Percentiles rank a stretch among this genome's conserved stretches.
These are phyloP conservation scores for Lipomyces japonicus DNA, from an alignment of 805 yeast genomes.

Conservation along the genomic window DNA sequence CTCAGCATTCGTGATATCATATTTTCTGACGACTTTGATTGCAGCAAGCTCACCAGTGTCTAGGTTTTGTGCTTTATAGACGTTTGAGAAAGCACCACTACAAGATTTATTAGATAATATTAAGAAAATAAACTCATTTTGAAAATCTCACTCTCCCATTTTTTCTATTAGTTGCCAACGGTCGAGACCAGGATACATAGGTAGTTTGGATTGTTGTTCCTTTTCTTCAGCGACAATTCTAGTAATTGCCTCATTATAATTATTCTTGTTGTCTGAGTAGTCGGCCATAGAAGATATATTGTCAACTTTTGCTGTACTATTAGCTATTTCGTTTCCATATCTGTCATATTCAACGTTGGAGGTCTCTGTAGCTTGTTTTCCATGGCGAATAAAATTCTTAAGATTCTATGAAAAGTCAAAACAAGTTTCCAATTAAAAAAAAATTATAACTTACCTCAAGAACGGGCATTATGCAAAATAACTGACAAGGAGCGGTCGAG, in stretches of 20 bases:
- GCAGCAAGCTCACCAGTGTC: conserved; percentile 53
- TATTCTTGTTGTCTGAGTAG: conserved; percentile 30
- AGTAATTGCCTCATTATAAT: conserved; percentile 39
- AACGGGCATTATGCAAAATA: conserved; percentile 40
- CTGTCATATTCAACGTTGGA: conserved; percentile 8
- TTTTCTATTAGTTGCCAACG: conserved; percentile 39
- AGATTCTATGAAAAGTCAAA: conserved; percentile 41
- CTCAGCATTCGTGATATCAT: conserved; percentile 33
- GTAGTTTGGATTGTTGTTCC: conserved; percentile 35
- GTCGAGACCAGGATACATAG: conserved; percentile 42
- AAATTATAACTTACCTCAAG: not conserved
- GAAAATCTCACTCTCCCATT: conserved; percentile 41
- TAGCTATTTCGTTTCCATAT: not conserved
- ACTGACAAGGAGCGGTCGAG: conserved; percentile 45
- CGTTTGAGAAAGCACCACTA: conserved; percentile 82
- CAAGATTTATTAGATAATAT: not conserved
- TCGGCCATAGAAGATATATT: conserved; percentile 4
- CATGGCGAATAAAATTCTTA: conserved; percentile 60
- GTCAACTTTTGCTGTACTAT: conserved; percentile 2
- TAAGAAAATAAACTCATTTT: not conserved
- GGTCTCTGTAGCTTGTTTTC: conserved; percentile 50
- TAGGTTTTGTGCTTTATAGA: conserved; percentile 63
- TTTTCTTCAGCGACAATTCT: conserved; percentile 43
- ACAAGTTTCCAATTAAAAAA: not conserved
- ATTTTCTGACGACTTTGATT: conserved; percentile 68